These are phyloP conservation scores for Ophiocordyceps robertsii DNA, from an alignment of 2,329 filamentous ascomycete genomes.

Conservation along the genomic window DNA sequence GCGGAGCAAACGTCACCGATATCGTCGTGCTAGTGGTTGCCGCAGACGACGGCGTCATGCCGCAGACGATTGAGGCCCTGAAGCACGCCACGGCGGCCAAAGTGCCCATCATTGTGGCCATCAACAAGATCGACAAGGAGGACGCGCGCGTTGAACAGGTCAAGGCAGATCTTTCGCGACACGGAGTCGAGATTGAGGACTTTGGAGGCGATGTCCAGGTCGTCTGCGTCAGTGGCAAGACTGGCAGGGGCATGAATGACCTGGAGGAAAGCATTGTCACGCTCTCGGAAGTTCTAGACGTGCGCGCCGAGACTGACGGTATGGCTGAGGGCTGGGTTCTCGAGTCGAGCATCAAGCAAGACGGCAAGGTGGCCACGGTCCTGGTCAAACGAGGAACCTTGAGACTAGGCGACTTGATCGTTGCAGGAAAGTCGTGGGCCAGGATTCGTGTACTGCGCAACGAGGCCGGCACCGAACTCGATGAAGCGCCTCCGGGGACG, in stretches of 20 bases:
- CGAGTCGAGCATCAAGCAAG: constrained; percentile 76
- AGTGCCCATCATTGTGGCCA: constrained; percentile 92
- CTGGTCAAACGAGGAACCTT: constrained; percentile 82
- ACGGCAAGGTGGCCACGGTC: constrained; percentile 76
- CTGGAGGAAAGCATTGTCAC: constrained; percentile 84
- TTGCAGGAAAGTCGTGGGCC: constrained; percentile 80
- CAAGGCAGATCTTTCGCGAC: constrained; percentile 70
- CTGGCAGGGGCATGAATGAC: constrained; percentile 78
- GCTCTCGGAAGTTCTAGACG: constrained; percentile 79
- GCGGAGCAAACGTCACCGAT: constrained; percentile 90
- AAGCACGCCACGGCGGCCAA: constrained; percentile 80
- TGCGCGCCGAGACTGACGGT: constrained; percentile 65
- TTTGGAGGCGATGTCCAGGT: constrained; percentile 90
- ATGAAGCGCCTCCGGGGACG: constrained; percentile 70
- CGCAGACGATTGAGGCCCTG: constrained; percentile 89
- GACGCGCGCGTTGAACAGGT: constrained; percentile 70
- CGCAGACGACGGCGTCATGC: constrained; percentile 94
- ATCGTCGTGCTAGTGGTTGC: constrained; percentile 94
- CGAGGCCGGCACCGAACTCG: constrained; percentile 62
- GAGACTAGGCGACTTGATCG: constrained; percentile 65
- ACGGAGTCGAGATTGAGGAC: constrained; percentile 87
- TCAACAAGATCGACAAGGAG: constrained; percentile 93
- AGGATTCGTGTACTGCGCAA: constrained; percentile 74
- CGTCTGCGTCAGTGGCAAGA: constrained; percentile 84
- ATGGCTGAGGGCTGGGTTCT: constrained; percentile 87